Evolutionary conservation across 2,329 filamentous ascomycete genomes (phyloP).

Genomic region (Pseudogymnoascus sp.): DNA sequence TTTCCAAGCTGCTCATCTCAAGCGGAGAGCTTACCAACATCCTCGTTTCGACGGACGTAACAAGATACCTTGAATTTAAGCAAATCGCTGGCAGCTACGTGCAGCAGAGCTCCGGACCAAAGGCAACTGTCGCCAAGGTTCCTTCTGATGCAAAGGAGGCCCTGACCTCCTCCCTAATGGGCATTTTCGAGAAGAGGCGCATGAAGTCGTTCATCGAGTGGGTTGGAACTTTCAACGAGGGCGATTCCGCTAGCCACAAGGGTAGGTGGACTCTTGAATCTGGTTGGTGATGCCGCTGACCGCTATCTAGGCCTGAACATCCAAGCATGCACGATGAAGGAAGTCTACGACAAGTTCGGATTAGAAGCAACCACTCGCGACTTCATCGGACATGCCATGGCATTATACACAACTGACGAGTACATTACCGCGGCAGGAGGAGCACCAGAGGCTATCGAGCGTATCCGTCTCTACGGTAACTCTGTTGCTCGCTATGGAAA

Average conservation of each 20-base stretch:
- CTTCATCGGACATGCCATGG: constrained; percentile 98
- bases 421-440: constrained; percentile 68
- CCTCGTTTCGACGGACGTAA: constrained; percentile 89
- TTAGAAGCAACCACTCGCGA: constrained; percentile 84
- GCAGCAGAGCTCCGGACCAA: constrained; percentile 73
- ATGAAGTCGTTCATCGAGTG: constrained; percentile 96
- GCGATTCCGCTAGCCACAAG: constrained; percentile 80
- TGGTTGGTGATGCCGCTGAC: constrained; percentile 19
- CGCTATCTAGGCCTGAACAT: constrained; percentile 63
- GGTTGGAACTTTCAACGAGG: constrained; percentile 76
- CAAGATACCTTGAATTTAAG: constrained; percentile 83
- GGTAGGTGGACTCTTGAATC: constrained; percentile 44
- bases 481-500: constrained; percentile 97
- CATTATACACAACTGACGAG: constrained; percentile 81
- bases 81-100: constrained; percentile 95
- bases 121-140: constrained; percentile 92
- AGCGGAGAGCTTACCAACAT: constrained; percentile 98
- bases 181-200: constrained; percentile 92
- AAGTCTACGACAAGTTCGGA: constrained; percentile 97
- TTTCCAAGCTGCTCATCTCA: constrained; percentile 97
- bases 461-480: constrained; percentile 93
- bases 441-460: constrained; percentile 78
- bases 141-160: constrained; percentile 88
- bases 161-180: constrained; percentile 88
- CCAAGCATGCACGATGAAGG: constrained; percentile 77